These are phyloP conservation scores for Hypoxylon sp. DNA, from an alignment of 2,329 filamentous ascomycete genomes.

Conservation along the genomic window DNA sequence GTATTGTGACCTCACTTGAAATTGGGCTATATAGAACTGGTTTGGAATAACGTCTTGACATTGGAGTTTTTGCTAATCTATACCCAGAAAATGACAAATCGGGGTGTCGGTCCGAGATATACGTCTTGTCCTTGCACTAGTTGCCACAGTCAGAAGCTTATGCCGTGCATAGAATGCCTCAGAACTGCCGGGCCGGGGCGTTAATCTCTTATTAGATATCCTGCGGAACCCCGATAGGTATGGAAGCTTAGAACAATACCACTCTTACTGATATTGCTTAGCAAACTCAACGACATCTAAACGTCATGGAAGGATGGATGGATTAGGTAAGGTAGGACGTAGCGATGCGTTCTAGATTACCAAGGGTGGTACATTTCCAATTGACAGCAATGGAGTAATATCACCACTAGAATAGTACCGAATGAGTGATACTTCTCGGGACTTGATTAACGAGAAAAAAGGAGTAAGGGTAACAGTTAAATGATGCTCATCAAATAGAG, in stretches of 20 bases:
- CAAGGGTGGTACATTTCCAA: not conserved
- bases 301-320: not conserved
- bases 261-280: not conserved
- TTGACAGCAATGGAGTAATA: not conserved
- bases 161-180: not conserved
- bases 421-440: too few relatives aligned
- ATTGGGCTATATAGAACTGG: constrained; percentile 3
- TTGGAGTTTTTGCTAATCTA: not conserved
- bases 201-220: not conserved
- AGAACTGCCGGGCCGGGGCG: not conserved
- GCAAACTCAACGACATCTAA: not conserved
- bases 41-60: not conserved
- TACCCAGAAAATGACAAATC: not conserved
- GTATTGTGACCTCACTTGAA: not conserved
- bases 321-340: not conserved
- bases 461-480: too few relatives aligned
- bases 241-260: not conserved
- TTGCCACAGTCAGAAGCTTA: not conserved
- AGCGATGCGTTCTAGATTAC: not conserved
- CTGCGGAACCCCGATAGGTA: not conserved
- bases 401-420: too few relatives aligned
- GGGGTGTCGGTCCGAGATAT: not conserved
- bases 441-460: too few relatives aligned
- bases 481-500: too few relatives aligned
- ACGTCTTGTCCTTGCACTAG: not conserved